Evolutionary conservation across 257 asterid species (phyloP).

Genomic region (Striga asiatica): DNA sequence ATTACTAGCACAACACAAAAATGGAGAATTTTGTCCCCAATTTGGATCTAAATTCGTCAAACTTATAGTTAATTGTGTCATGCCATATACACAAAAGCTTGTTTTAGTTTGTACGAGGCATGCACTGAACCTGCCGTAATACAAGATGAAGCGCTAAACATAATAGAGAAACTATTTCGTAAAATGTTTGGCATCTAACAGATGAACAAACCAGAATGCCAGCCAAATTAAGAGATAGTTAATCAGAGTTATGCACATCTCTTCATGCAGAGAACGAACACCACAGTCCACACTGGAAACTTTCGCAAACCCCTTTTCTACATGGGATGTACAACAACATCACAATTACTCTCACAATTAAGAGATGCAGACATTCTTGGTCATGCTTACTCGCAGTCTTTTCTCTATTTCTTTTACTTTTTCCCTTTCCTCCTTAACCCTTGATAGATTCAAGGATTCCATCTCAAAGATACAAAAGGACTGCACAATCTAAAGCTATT

Average conservation of each 20-base stretch:
- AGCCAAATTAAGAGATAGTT: background rate
- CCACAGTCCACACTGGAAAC: slow-evolving; percentile 19
- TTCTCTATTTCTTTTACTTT: background rate
- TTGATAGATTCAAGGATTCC: background rate
- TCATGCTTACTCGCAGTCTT: background rate
- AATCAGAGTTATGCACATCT: slow-evolving; percentile 37
- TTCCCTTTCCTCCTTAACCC: background rate
- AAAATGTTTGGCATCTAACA: no score
- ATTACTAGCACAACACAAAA: no score
- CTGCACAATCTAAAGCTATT: background rate
- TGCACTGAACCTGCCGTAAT: no score
- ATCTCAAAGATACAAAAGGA: background rate
- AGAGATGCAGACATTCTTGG: slow-evolving; percentile 1
- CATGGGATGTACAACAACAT: slow-evolving; percentile 22
- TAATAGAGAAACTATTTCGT: no score
- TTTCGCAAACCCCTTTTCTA: slow-evolving; percentile 33
- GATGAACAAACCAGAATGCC: background rate
- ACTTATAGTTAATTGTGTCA: no score
- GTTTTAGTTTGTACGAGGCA: no score
- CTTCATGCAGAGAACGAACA: slow-evolving; percentile 35
- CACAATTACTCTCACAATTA: slow-evolving; percentile 4
- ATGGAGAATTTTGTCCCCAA: no score
- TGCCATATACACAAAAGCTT: no score
- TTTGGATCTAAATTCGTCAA: no score
- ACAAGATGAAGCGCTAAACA: no score